Percentiles rank a stretch among this genome's conserved stretches.
These are phyloP conservation scores for Pythium dissimile DNA, from an alignment of 352 stramenopile genomes.

Conservation along the genomic window DNA sequence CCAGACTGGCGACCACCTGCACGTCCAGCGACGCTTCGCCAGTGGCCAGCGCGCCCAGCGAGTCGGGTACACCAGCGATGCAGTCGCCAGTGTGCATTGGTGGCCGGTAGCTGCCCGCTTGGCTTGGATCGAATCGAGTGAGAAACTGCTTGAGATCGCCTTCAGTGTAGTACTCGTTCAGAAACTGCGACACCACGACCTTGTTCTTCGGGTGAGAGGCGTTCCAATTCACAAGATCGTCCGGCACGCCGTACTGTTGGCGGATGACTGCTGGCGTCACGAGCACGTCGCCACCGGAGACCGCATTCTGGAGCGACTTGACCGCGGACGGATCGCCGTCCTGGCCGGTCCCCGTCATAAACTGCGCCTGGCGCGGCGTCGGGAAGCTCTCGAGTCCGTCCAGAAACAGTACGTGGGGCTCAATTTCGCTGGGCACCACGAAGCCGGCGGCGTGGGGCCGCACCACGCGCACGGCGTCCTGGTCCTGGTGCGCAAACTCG, in stretches of 20 bases:
- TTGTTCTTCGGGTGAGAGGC: constrained; percentile 32
- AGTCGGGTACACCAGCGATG: constrained; percentile 12
- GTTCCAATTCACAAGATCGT: constrained; percentile 16
- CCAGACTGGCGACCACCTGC: constrained; percentile 48
- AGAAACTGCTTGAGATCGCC: constrained; percentile 50
- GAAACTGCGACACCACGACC: constrained; percentile 64
- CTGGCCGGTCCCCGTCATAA: constrained; percentile 24
- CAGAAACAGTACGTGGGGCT: constrained; percentile 47
- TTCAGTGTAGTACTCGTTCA: constrained; percentile 68
- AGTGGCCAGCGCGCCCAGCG: constrained; percentile 21
- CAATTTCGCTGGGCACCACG: constrained; percentile 33
- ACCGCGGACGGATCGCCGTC: constrained; percentile 34
- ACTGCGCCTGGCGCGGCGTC: constrained; percentile 53
- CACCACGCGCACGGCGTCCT: constrained; percentile 33
- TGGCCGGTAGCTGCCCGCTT: not conserved
- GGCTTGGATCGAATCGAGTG: constrained; percentile 17
- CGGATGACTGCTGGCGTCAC: constrained; percentile 47
- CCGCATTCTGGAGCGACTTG: constrained; percentile 18
- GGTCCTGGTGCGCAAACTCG: constrained; percentile 36
- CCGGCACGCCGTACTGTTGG: constrained; percentile 56
- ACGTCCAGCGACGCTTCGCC: constrained; percentile 72
- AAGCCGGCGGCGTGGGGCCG: constrained; percentile 34
- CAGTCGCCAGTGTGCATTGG: constrained; percentile 40
- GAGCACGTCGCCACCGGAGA: constrained; percentile 15
- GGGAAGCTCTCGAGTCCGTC: constrained; percentile 74